A percentile compares a stretch with the other conserved stretches of the same genome.
phyloP scores from a whole-genome alignment of 371 early-diverging fungal species.

The Mortierella sp. region DNA sequence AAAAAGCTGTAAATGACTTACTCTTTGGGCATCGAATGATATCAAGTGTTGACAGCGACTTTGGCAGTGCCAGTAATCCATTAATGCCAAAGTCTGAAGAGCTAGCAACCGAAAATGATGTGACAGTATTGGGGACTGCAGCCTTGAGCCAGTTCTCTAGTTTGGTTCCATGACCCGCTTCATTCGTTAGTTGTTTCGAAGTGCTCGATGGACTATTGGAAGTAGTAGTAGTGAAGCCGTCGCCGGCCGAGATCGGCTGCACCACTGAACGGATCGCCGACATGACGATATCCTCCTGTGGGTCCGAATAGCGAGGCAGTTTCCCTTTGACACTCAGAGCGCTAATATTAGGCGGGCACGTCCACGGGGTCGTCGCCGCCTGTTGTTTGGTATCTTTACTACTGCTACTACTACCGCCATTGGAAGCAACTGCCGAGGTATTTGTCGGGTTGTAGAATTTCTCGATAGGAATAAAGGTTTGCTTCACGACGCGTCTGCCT shows the following conservation, averaged over 20 bases:
- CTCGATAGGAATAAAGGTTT: conserved; percentile 16
- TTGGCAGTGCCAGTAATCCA: conserved; percentile 23
- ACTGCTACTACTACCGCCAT: conserved; percentile 1
- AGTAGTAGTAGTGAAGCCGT: not conserved
- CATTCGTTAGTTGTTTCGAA: conserved; percentile 8
- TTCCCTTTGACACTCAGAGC: conserved; percentile 20
- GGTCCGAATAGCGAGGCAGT: conserved; percentile 7
- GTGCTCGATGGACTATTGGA: not conserved
- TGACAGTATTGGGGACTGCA: conserved; percentile 16
- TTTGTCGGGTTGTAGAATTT: conserved; percentile 10
- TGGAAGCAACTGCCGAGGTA: not conserved
- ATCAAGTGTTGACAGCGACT: conserved; percentile 12
- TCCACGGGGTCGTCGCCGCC: conserved; percentile 18
- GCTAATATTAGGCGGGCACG: conserved; percentile 26
- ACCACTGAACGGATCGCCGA: conserved; percentile 13
- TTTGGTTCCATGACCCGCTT: conserved; percentile 11
- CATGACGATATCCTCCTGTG: conserved; percentile 15
- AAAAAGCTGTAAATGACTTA: not conserved
- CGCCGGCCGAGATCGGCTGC: conserved; percentile 7
- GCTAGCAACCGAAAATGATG: conserved; percentile 16
- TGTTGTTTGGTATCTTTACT: not conserved
- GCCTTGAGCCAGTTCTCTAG: conserved; percentile 32
- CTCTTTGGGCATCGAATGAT: conserved; percentile 26
- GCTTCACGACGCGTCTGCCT: conserved; percentile 20
- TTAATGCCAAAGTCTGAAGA: conserved; percentile 30